Conservation (phyloP, 257 asterid species). For the Ehretia macrophylla region DNA sequence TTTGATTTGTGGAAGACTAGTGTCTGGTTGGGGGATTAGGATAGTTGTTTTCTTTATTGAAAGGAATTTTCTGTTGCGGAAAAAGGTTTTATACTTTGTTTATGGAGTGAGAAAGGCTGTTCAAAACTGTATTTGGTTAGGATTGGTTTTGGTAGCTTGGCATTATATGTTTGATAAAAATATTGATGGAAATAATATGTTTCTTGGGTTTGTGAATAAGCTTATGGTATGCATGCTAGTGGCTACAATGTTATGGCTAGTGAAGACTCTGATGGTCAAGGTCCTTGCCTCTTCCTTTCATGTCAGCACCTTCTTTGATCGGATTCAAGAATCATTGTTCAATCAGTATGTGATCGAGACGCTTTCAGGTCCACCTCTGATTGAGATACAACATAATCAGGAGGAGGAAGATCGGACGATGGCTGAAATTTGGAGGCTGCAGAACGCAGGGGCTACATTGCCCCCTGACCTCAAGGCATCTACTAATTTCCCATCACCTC, state of each 20-base stretch:
- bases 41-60: conserved; percentile 51
- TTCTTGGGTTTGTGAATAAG: conserved; percentile 46
- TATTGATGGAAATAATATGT: conserved; percentile 34
- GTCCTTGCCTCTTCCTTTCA: conserved; percentile 76
- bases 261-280: conserved; percentile 77
- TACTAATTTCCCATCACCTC: conserved; percentile 9
- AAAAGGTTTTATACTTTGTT: conserved; percentile 60
- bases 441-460: conserved; percentile 58
- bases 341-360: conserved; percentile 72
- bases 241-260: conserved; percentile 62
- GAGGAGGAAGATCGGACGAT: conserved; percentile 59
- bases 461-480: conserved; percentile 51
- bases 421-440: conserved; percentile 60
- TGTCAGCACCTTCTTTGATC: conserved; percentile 75
- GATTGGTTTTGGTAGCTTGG: conserved; percentile 64
- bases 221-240: conserved; percentile 58
- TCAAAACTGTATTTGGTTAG: conserved; percentile 74
- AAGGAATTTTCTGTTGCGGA: conserved; percentile 66
- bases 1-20: conserved; percentile 64
- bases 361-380: conserved; percentile 56
- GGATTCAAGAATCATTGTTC: conserved; percentile 66
- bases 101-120: conserved; percentile 68
- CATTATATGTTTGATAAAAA: conserved; percentile 49
- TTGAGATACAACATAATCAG: conserved; percentile 45
- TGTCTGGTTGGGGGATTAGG: conserved; percentile 62